phyloP scores from a whole-genome alignment of 768 basidiomycete genomes.

The Mycena crocata region DNA sequence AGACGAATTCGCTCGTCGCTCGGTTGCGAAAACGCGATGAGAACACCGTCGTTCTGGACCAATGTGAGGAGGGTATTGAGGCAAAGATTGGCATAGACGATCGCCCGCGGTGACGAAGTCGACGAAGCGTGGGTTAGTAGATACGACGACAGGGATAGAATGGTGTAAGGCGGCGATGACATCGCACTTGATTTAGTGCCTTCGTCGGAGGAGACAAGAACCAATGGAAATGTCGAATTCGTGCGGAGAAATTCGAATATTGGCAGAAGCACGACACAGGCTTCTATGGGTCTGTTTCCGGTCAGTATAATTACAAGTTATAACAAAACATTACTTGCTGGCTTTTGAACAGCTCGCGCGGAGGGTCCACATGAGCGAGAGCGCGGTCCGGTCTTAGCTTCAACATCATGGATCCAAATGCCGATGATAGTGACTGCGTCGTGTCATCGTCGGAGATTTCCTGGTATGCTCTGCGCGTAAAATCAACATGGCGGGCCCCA shows the following conservation, averaged over 20 bases:
- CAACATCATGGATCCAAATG: constrained; percentile 63
- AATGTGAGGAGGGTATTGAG: constrained; percentile 65
- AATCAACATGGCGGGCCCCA: background rate
- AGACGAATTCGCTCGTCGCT: constrained; percentile 58
- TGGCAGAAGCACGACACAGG: constrained; percentile 67
- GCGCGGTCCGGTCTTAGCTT: constrained; percentile 68
- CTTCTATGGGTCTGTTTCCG: constrained; percentile 69
- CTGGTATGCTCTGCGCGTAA: constrained; percentile 63
- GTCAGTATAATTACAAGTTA: background rate
- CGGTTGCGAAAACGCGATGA: constrained; percentile 59
- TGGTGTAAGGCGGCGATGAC: constrained; percentile 56
- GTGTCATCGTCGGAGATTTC: constrained; percentile 63
- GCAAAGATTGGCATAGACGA: constrained; percentile 70
- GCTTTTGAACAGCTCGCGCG: constrained; percentile 66
- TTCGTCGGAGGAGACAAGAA: constrained; percentile 51
- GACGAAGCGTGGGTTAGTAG: constrained; percentile 76
- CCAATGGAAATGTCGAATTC: constrained; percentile 61
- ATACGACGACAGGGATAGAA: constrained; percentile 73
- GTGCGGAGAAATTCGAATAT: constrained; percentile 69
- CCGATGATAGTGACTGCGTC: constrained; percentile 59
- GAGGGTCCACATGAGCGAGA: constrained; percentile 58
- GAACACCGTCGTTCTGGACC: constrained; percentile 60
- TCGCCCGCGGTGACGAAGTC: constrained; percentile 64
- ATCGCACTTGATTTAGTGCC: constrained; percentile 33
- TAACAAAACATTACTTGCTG: constrained; percentile 53